Evolutionary conservation across 176 grass and related monocot species (phyloP), one percentile per base, ranked within the genome.

Genomic region (Eremochloa ophiuroides): DNA sequence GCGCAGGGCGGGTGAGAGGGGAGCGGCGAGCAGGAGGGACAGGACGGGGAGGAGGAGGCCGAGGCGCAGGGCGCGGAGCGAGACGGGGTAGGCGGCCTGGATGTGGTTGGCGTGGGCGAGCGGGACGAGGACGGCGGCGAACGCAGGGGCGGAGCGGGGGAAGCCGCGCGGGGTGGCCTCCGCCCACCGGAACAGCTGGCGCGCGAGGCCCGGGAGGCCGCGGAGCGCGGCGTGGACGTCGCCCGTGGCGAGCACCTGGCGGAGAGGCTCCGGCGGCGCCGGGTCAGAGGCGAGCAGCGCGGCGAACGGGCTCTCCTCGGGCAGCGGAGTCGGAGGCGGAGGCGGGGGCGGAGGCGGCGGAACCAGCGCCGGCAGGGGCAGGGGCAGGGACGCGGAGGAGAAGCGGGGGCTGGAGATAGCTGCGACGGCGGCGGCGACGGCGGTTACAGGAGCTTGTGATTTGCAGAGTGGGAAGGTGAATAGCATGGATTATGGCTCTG

Each of bases 131-230:
- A 94, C 80, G 51, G 89, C 79, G 10, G 83, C 80, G 76, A 90
- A 94, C 43, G 94, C 87, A n/a, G 71, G 68, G 12, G 84, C 82
- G 66, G 87, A 86, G 82, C 60, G 87, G 6, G 85, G 85, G 75
- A 94, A 97, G 44, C 87, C 87, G 26, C 29, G 62, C 67, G 67
- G 85, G 39, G 71, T 94, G 91, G 22, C 38, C 83, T 97, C 91
- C 61, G 94, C 94, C 94, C 91, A 97, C 75, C 91, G 67, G 75
- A 97, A 94, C 44, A 97, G 88, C 64, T 82, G 79, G 66, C 82
- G 83, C 65, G 89, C 92, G 46, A 91, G 79, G 50, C 66, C 61
- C 16, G 92, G 92, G 73, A 69, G 62, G 73, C 77, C 39, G 9
- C 77, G 78, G 61, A 91, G 63, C 37, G 83, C 72, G 43, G 71